phyloP scores from a whole-genome alignment of 306 rosid genomes.

The Quercus aquifolioides region DNA sequence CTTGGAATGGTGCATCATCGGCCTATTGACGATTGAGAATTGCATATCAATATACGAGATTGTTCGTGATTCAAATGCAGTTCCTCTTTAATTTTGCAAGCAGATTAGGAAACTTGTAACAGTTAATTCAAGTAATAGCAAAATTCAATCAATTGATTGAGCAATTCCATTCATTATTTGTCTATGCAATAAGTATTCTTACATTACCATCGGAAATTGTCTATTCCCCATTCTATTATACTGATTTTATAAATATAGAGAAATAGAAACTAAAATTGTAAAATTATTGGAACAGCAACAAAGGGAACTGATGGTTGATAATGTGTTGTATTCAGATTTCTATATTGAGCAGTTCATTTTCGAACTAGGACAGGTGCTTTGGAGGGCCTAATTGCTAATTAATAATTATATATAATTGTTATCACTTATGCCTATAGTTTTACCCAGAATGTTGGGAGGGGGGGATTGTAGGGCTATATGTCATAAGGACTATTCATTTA shows the following conservation, averaged over 20 bases:
- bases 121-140: conserved; percentile 15
- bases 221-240: background rate
- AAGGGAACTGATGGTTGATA: background rate
- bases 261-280: background rate
- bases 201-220: background rate
- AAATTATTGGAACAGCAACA: background rate
- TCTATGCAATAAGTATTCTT: conserved; percentile 6
- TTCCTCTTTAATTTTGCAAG: conserved; percentile 21
- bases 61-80: conserved; percentile 55
- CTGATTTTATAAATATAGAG: background rate
- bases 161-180: conserved; percentile 12
- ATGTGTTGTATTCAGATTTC: background rate
- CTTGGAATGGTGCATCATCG: conserved; percentile 97
- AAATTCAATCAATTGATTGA: conserved; percentile 23
- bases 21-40: conserved; percentile 77
- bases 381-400: no score
- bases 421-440: no score
- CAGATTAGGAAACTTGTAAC: conserved; percentile 19
- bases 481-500: no score
- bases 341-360: background rate
- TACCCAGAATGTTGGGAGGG: no score
- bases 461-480: no score
- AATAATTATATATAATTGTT: no score
- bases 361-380: background rate
- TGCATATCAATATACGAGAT: conserved; percentile 77